Percentiles rank a stretch among this genome's conserved stretches.
These are phyloP conservation scores for Pleurotus ostreatus DNA, from an alignment of 768 basidiomycete genomes.

Conservation along the genomic window DNA sequence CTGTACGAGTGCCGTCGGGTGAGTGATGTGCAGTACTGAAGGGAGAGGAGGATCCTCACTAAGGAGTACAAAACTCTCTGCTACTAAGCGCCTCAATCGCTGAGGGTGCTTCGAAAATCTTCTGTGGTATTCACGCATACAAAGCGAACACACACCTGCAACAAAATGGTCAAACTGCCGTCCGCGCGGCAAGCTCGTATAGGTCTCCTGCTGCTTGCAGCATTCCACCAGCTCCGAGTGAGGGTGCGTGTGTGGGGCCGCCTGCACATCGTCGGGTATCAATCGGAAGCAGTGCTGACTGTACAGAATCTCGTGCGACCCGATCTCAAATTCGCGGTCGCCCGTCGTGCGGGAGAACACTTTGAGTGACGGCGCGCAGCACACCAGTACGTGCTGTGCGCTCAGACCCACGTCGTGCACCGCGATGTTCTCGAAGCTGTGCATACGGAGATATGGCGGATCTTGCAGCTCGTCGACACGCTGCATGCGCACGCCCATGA, in stretches of 20 bases:
- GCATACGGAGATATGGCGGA: not conserved
- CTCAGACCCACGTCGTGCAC: slow-evolving; percentile 68
- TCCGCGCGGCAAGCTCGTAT: not conserved
- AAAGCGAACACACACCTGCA: slow-evolving; percentile 30
- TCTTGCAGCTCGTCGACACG: slow-evolving; percentile 38
- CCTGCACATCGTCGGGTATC: no score
- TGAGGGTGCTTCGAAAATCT: no score
- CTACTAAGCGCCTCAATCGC: no score
- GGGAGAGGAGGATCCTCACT: no score
- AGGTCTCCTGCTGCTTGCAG: no score
- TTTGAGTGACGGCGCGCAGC: slow-evolving; percentile 43
- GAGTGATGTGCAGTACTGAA: no score
- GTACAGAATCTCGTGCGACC: slow-evolving; percentile 29
- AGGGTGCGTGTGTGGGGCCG: no score
- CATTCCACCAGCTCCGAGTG: no score
- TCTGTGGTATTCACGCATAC: not conserved
- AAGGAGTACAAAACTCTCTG: no score
- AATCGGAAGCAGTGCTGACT: slow-evolving; percentile 3
- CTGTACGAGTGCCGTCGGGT: no score
- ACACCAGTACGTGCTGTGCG: slow-evolving; percentile 55
- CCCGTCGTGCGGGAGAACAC: slow-evolving; percentile 51
- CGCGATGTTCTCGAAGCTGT: slow-evolving; percentile 3
- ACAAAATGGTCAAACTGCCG: slow-evolving; percentile 38
- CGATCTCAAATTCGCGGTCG: slow-evolving; percentile 37
- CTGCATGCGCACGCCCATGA: slow-evolving; percentile 43